Percentiles rank a stretch among this genome's conserved stretches.
These are phyloP conservation scores for Celoporthe dispersa DNA, from an alignment of 2,329 filamentous ascomycete species.

Conservation along the genomic window DNA sequence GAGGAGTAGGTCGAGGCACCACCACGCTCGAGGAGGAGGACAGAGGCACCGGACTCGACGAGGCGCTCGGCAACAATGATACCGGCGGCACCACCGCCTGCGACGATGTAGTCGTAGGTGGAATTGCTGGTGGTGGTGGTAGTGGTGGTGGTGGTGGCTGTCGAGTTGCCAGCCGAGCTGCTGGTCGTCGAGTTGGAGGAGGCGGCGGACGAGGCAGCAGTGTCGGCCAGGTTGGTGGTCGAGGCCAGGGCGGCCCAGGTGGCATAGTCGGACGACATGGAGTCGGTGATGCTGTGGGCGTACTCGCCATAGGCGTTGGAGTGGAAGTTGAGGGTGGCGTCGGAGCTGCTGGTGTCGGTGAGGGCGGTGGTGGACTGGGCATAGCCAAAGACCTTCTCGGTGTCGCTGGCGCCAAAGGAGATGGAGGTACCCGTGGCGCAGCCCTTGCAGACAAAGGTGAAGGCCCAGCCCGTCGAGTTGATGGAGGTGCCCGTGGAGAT, in stretches of 20 bases:
- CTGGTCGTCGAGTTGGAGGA: constrained; percentile 1
- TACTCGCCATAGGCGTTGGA: constrained; percentile 45
- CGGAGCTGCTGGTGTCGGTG: constrained; percentile 35
- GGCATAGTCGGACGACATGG: constrained; percentile 40
- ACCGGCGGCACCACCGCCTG: constrained; percentile 44
- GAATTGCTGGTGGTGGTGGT: constrained; percentile 38
- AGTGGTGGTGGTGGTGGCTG: constrained; percentile 34
- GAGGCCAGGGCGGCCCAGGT: constrained; percentile 35
- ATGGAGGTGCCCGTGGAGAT: constrained; percentile 51
- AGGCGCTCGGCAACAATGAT: constrained; percentile 43
- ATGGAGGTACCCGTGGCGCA: constrained; percentile 41
- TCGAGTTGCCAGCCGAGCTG: constrained; percentile 13
- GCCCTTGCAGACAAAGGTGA: constrained; percentile 53
- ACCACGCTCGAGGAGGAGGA: constrained; percentile 46
- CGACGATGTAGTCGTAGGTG: constrained; percentile 47
- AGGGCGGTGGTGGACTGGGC: constrained; percentile 44
- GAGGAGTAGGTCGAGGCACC: constrained; percentile 39
- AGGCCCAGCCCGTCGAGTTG: constrained; percentile 52
- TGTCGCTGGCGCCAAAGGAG: constrained; percentile 35
- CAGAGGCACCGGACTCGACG: constrained; percentile 42
- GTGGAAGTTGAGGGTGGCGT: constrained; percentile 36
- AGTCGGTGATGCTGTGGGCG: constrained; percentile 38
- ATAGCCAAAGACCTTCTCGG: constrained; percentile 42
- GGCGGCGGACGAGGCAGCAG: not conserved
- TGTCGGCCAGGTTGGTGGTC: constrained; percentile 24